Base-by-base conservation (phyloP, 805 yeast species). In the Sungouiozyma ichnusensis region DNA sequence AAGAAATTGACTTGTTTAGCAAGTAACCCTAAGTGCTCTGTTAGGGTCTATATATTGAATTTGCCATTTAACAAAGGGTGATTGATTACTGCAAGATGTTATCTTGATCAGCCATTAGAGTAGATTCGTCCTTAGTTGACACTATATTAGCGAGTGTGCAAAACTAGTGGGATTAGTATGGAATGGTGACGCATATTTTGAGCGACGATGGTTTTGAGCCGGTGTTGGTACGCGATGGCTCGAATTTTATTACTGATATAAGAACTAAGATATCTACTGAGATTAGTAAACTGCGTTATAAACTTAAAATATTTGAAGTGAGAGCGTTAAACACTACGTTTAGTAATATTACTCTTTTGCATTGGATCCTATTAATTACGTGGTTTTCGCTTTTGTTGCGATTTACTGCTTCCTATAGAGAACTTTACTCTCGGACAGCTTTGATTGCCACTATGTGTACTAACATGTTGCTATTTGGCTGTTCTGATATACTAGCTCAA, bases 401-500 rank as follows among this genome's bases (percentile, higher is more conserved):
- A 43, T 65, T 79, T 39, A 74, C 85, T 6, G 68, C 75, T 20
- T 68, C 70, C 40, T 82, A 81, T 54, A 77, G 77, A 40, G 66
- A 65, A 7, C 54, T 81, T 42, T 87, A 87, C 58, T 72, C 73
- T 46, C 69, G 65, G 44, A 76, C 77, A 38, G 79, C 92, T 1
- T 62, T 86, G 24, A 58, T 81, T n/a, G 85, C 96, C 14, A 84
- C 87, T 32, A 74, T 85, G 44, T 74, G 79, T 18, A 81, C 96
- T 1, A 90, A 90, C 55, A 63, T 84, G 20, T 77, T 88, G 3
- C 66, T 90, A 4, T 85, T 79, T 58, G 96, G 95, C 0, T 77
- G 86, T n/a, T 87, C 97, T 0, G 97, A 90, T 58, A 76, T 88
- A 0, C 57, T 88, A 47, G 97, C 97, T 0, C 97, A 90, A 60